Percentiles rank a stretch among this genome's conserved stretches.
Conservation (phyloP, 176 grass and related monocot genomes). For the Avena insularis region DNA sequence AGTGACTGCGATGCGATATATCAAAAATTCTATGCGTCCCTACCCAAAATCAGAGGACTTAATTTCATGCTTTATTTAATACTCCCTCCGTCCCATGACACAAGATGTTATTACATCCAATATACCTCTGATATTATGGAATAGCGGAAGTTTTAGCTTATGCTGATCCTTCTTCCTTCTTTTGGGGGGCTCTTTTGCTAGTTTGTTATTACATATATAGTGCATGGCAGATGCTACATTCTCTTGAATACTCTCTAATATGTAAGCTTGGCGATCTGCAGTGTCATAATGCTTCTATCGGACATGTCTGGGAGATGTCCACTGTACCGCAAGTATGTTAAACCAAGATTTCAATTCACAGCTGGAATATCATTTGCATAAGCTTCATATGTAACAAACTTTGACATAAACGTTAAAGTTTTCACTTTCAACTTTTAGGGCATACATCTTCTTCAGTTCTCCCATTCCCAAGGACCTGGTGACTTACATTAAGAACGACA, state of each 20-base stretch:
- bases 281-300: conserved; percentile 93
- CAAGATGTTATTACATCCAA: too few species aligned
- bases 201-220: neutral
- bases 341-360: conserved; percentile 18
- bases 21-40: neutral
- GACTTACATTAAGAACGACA: conserved; percentile 90
- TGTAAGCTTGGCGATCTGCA: conserved; percentile 51
- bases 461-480: conserved; percentile 87
- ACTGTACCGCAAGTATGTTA: conserved; percentile 87
- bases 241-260: conserved; percentile 39
- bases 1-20: neutral
- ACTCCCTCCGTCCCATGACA: neutral
- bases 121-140: too few species aligned
- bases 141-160: neutral
- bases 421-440: conserved; percentile 62
- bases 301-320: conserved; percentile 99
- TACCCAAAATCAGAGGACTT: neutral
- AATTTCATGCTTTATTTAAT: neutral
- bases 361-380: conserved; percentile 35
- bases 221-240: conserved; percentile 17
- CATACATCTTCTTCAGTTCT: conserved; percentile 96
- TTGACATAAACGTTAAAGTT: conserved; percentile 6
- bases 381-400: conserved; percentile 18
- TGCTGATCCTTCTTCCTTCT: neutral
- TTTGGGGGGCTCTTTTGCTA: conserved; percentile 2